Evolutionary conservation across 352 stramenopile genomes (phyloP), one percentile per base, ranked within the genome.

Genomic region (Phytophthora agathidicida): DNA sequence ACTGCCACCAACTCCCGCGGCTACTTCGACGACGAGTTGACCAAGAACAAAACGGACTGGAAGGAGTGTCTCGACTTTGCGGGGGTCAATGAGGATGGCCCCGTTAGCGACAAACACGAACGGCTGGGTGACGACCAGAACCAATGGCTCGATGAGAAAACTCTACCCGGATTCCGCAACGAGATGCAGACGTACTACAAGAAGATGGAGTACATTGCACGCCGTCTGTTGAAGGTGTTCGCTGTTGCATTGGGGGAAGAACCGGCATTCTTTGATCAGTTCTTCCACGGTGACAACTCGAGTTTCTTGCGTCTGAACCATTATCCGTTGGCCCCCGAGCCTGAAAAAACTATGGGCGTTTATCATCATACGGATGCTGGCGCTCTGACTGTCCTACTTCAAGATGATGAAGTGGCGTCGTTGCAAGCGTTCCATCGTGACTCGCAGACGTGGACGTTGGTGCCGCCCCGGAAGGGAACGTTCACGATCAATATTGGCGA

Each of bases 21-120:
- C 24, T 98, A 88, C 68, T 98, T 97, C 72, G 88, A 98, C 55
- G 86, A 97, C 59, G 94, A 98, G 60, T 71, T 98, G 23, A 98
- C 94, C 37, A 98, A 98, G 74, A 89, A 96, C 70, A 93, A 86
- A 45, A 76, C 69, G 17, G 94, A 98, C 73, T 97, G 89, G 88
- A 98, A 98, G 47, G 83, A 98, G 55, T 73, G 62, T n/a, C 71
- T 97, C 10, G 93, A 97, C 77, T 50, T 64, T 30, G 55, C 45
- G 7, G 45, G 55, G 3, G 11, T 50, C 28, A 35, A 58, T 14
- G 77, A 88, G 26, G 73, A 85, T 26, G 72, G 69, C 2, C 36
- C 71, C 1, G 74, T 77, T 13, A 36, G 28, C 14, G 58, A 88
- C 23, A 59, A 82, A 42, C 57, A 77, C 38, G 89, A 94, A 71